Evolutionary conservation across 169 alveolate genomes (phyloP).

Genomic region (Plasmodium knowlesi): DNA sequence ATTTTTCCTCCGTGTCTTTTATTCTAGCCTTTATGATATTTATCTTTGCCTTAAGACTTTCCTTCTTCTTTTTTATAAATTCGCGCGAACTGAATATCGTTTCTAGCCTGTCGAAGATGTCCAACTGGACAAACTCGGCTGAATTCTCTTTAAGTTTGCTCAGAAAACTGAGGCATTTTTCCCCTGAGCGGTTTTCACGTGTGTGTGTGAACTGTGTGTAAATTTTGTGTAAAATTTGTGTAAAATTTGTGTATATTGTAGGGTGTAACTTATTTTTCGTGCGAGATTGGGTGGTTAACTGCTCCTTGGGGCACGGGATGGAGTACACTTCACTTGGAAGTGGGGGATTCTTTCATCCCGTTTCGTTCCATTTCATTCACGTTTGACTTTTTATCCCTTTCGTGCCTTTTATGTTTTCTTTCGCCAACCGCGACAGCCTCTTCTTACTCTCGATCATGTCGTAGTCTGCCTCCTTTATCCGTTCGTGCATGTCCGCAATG

Average conservation of each 20-base stretch:
- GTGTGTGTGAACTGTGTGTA: neutral
- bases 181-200: constrained; percentile 8
- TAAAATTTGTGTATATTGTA: neutral
- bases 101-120: constrained; percentile 72
- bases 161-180: constrained; percentile 61
- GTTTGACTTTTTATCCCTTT: neutral
- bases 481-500: constrained; percentile 49
- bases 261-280: neutral
- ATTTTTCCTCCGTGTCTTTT: constrained; percentile 46
- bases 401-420: neutral
- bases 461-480: constrained; percentile 51
- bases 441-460: constrained; percentile 55
- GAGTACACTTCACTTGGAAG: neutral
- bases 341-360: neutral
- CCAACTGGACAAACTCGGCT: constrained; percentile 57
- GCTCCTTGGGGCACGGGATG: neutral
- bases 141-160: constrained; percentile 52
- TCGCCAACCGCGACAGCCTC: neutral
- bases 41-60: constrained; percentile 43
- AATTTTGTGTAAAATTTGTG: no score
- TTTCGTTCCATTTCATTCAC: neutral
- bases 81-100: constrained; percentile 66
- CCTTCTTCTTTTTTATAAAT: constrained; percentile 60
- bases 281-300: neutral
- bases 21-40: constrained; percentile 58